Evolutionary conservation across 1,139 yeast species (phyloP), one percentile per base, ranked within the genome.

Genomic region (Protomyces macrosporus): DNA sequence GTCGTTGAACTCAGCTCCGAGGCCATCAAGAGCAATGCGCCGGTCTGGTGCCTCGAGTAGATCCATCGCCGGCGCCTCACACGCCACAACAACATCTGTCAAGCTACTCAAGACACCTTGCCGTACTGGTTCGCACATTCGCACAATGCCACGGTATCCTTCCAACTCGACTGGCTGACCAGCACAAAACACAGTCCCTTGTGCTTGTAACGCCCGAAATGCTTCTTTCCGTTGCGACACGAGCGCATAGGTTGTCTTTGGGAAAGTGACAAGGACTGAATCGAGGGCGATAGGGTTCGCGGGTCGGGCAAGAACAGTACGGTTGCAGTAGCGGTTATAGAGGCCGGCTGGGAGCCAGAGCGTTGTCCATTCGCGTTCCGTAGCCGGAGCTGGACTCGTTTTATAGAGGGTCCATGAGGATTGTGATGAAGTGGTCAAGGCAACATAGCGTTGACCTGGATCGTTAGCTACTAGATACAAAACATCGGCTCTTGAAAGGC

Each of bases 81-180:
- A 37, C n/a, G 63, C 63, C 3, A 60, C 16, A 12, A 60, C 60
- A 16, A 60, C 30, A 23, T 60, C 64, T 12, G 64, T 60, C 30
- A 33, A 10, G 5, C 50, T 9, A 40, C 60, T 16, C 45, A 60
- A 30, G 32, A 60, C 45, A 7, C 64, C 64, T 32, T 60, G 64
- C 9, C 55, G 53, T 4, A 60, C 53, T 5, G 64, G 64, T 32
- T 60, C 64, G 71, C 56, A 4, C 74, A 67, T 66, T 7, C 56
- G 53, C 16, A 58, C 23, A 23, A 34, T 32, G 12, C 62, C 62
- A 4, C 55, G 39, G 16, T 58, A 58, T 12, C 62, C 62, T 23
- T 52, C 42, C 52, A 58, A 34, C 42, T 58, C 62, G 16, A 58
- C 37, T 6, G 53, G 33, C 12, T 58, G 56, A n/a, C 62, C 62